phyloP scores from a whole-genome alignment of 2,329 filamentous ascomycete species.

The Stachybotrys echinatus region DNA sequence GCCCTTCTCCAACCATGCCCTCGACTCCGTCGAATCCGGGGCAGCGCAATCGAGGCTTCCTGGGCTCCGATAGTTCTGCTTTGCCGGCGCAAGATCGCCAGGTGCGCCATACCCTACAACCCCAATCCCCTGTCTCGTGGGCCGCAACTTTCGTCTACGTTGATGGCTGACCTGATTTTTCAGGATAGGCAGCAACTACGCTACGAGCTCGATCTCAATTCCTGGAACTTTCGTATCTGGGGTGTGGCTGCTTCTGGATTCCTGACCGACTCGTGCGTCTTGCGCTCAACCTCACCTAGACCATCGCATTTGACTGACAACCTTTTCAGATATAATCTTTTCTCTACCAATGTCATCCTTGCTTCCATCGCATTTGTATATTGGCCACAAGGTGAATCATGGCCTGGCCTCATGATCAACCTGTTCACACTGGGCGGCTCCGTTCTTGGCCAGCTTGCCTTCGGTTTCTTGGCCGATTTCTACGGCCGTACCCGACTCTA shows the following conservation, averaged over 20 bases:
- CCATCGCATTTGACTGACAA: constrained; percentile 2
- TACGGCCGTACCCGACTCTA: constrained; percentile 51
- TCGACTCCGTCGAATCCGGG: constrained; percentile 19
- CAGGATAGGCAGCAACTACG: constrained; percentile 47
- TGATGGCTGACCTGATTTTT: constrained; percentile 1
- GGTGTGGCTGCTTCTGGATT: constrained; percentile 50
- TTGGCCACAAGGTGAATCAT: constrained; percentile 39
- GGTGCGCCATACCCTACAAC: constrained; percentile 23
- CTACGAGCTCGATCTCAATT: constrained; percentile 49
- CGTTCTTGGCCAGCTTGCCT: constrained; percentile 45
- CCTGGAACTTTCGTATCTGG: constrained; percentile 50
- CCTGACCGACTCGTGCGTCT: constrained; percentile 44
- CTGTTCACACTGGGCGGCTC: constrained; percentile 48
- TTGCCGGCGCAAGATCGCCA: constrained; percentile 42
- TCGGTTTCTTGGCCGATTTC: constrained; percentile 48
- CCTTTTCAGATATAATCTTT: constrained; percentile 42
- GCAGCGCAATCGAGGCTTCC: constrained; percentile 42
- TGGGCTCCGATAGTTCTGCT: constrained; percentile 46
- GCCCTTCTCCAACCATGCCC: constrained; percentile 21
- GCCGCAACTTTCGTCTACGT: neutral
- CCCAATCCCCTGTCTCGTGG: no score
- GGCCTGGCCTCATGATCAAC: constrained; percentile 44
- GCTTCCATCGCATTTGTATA: constrained; percentile 48
- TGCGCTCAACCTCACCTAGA: neutral
- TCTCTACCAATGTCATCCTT: constrained; percentile 50